These are phyloP conservation scores for Megacollybia platyphylla DNA, from an alignment of 1,284 basidiomycete species.

Conservation along the genomic window DNA sequence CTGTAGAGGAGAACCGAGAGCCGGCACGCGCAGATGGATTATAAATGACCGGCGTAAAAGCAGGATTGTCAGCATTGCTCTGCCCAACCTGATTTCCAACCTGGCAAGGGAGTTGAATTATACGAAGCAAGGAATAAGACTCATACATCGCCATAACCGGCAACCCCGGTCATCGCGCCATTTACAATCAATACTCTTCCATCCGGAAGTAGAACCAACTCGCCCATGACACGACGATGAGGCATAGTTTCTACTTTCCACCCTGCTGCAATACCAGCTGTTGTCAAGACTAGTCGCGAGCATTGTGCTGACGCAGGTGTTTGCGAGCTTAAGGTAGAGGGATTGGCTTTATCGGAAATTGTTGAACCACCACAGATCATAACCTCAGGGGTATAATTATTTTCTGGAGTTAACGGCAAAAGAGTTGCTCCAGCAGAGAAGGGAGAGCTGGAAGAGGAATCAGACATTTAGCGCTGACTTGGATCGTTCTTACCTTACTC, in stretches of 20 bases:
- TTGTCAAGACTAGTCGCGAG: slow-evolving; percentile 18
- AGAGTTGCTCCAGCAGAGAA: slow-evolving; percentile 37
- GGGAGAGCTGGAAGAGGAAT: slow-evolving; percentile 21
- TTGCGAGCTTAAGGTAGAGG: slow-evolving; percentile 16
- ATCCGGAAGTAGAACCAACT: slow-evolving; percentile 31
- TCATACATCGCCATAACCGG: slow-evolving; percentile 46
- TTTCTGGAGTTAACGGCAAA: slow-evolving; percentile 15
- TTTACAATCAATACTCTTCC: slow-evolving; percentile 30
- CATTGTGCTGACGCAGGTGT: slow-evolving; percentile 23
- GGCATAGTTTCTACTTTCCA: slow-evolving; percentile 19
- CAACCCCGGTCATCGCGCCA: slow-evolving; percentile 29
- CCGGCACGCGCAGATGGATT: slow-evolving; percentile 26
- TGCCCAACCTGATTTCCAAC: slow-evolving; percentile 18
- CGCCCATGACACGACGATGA: slow-evolving; percentile 21
- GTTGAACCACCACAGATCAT: slow-evolving; percentile 28
- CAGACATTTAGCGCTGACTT: neutral
- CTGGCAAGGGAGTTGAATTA: slow-evolving; percentile 20
- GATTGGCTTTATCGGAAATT: slow-evolving; percentile 12
- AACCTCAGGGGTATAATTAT: slow-evolving; percentile 23
- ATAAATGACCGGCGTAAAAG: slow-evolving; percentile 29
- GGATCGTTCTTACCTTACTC: slow-evolving; percentile 21
- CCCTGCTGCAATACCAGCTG: slow-evolving; percentile 16
- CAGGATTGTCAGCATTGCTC: slow-evolving; percentile 27
- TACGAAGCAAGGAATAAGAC: slow-evolving; percentile 5
- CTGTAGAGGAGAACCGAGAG: slow-evolving; percentile 22